A percentile compares a stretch with the other conserved stretches of the same genome.
These are phyloP conservation scores for Rubroboletus pulcherrimus DNA, from an alignment of 768 basidiomycete genomes.

Conservation along the genomic window DNA sequence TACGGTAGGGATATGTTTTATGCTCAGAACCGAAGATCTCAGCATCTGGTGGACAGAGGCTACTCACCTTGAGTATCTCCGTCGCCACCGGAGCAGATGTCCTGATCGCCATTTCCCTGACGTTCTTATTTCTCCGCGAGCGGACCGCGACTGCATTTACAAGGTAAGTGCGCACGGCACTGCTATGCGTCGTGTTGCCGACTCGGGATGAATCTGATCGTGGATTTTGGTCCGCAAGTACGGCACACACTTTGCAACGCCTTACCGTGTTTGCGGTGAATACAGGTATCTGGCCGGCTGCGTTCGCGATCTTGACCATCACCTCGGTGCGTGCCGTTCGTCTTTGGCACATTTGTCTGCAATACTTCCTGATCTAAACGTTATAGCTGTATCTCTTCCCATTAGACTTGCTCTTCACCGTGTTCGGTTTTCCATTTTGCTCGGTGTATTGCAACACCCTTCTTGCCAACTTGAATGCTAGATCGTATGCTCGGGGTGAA, in stretches of 20 bases:
- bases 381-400: neutral
- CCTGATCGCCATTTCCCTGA: slow-evolving; percentile 1
- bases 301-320: slow-evolving; percentile 34
- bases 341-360: neutral
- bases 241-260: slow-evolving; percentile 2
- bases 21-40: neutral
- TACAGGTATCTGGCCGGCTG: slow-evolving; percentile 46
- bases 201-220: neutral
- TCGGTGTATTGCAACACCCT: slow-evolving; percentile 15
- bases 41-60: neutral
- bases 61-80: neutral
- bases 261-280: slow-evolving; percentile 14
- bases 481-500: slow-evolving; percentile 5
- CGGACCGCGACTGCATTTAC: neutral
- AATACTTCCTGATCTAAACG: neutral
- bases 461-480: slow-evolving; percentile 15
- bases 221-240: neutral
- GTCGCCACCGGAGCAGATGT: slow-evolving; percentile 7
- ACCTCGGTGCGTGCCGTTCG: slow-evolving; percentile 5
- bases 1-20: neutral
- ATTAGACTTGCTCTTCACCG: neutral
- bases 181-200: no score
- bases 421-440: slow-evolving; percentile 2
- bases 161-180: neutral
- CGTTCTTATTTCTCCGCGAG: slow-evolving; percentile 1